phyloP scores from a whole-genome alignment of 129 eudicot genomes.

The Artemisia argyi region DNA sequence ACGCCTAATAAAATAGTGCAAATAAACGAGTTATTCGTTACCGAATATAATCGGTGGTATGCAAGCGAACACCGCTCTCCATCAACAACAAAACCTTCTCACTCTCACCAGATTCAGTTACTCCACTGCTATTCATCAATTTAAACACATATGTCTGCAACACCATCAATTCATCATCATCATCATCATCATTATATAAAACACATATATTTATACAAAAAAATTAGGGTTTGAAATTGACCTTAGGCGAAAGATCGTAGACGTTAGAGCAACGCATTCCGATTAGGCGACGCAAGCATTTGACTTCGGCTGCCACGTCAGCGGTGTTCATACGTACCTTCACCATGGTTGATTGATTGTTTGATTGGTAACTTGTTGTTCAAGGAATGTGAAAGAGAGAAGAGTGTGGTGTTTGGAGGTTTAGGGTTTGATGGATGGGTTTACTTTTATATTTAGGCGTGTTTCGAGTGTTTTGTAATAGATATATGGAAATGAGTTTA shows the following conservation, averaged over 20 bases:
- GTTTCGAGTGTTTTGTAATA: too few relatives aligned
- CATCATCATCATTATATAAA: background rate
- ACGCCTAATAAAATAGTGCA: too few relatives aligned
- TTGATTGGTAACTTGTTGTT: too few relatives aligned
- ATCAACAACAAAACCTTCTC: slow-evolving; percentile 94
- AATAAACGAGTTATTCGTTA: too few relatives aligned
- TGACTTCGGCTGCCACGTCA: slow-evolving; percentile 99
- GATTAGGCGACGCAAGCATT: slow-evolving; percentile 82
- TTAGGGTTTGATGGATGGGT: too few relatives aligned
- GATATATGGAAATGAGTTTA: too few relatives aligned
- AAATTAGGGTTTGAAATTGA: slow-evolving; percentile 16
- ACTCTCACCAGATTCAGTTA: slow-evolving; percentile 98
- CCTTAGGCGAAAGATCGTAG: slow-evolving; percentile 94
- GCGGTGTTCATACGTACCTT: slow-evolving; percentile 99
- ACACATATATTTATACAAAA: background rate
- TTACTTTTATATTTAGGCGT: too few relatives aligned
- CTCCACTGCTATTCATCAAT: slow-evolving; percentile 97
- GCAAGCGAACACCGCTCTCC: slow-evolving; percentile 98
- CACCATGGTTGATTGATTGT: slow-evolving; percentile 56
- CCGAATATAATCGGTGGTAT: slow-evolving; percentile 87
- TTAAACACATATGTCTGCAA: slow-evolving; percentile 93
- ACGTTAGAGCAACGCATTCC: slow-evolving; percentile 99
- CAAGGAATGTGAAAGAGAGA: background rate
- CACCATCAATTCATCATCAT: background rate
- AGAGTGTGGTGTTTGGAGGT: background rate